Base-by-base conservation (phyloP, 2,329 filamentous ascomycete genomes). In the Capronia americana region DNA sequence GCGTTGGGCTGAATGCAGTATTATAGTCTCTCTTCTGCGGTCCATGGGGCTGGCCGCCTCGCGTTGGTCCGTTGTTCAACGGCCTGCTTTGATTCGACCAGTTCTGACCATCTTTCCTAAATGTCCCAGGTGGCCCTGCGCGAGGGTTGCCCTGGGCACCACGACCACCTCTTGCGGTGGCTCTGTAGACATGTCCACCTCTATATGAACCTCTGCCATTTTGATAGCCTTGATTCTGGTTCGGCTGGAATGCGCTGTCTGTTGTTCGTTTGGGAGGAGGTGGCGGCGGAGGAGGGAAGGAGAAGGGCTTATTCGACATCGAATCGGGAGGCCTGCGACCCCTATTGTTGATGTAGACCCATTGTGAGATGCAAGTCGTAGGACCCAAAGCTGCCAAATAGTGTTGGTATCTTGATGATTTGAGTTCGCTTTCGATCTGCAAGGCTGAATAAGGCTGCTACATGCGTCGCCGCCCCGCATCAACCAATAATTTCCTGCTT, bases 261-360 rank as follows among this genome's bases (percentile, higher is more conserved):
- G 60, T 54, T 12, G 60, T 60, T 61, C 57, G 65, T 28, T 64
- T 68, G 1, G 78, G 78, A 44, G 79, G 78, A 41, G 79, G 80
- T 24, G 80, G 80, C 20, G 80, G 80, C 38, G 80, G 80, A 23
- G 79, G 80, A 65, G 80, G 80, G 70, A 82, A 82, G 50, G 80
- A 78, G 72, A 82, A 82, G 28, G 77, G 78, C 73, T 80, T 77
- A 59, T 51, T 61, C 5, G 71, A 71, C 71, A 72, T 72, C 20
- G 38, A 44, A 17, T n/a, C 34, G 30, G 17, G 46, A 20, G 28
- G 30, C 10, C 11, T 20, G 44, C 11, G n/a, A n/a, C 17, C 4
- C 24, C 46, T 61, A 53, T 24, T 8, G 14, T 28, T 11, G 1
- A 14, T 41, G 12, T 23, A 20, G 10, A 26, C 6, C 23, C 58